Conservation (phyloP, 768 basidiomycete genomes). For the Daedaleopsis sinensis region DNA sequence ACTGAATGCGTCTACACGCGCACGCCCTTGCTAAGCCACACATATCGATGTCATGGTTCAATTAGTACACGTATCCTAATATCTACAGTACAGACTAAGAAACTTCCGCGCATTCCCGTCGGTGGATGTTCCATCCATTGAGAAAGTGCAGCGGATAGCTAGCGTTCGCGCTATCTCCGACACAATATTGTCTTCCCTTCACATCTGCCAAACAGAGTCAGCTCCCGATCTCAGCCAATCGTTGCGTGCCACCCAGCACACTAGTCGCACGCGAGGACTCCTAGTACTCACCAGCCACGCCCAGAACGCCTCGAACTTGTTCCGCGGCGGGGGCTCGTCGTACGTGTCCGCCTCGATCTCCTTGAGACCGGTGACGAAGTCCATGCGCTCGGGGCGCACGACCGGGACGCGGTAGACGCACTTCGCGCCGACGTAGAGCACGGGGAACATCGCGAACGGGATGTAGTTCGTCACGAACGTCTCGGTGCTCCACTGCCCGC, state of each 20-base stretch:
- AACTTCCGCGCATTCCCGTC: not conserved
- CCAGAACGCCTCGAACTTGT: slow-evolving; percentile 74
- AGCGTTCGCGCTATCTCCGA: not conserved
- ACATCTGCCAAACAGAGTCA: slow-evolving; percentile 15
- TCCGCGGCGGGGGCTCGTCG: slow-evolving; percentile 74
- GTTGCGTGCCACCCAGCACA: no score
- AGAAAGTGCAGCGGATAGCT: not conserved
- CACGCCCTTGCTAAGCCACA: no score
- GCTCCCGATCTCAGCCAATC: not conserved
- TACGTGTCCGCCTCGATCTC: slow-evolving; percentile 40
- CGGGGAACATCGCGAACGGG: slow-evolving; percentile 67
- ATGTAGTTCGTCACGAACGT: slow-evolving; percentile 87
- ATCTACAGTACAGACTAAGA: no score
- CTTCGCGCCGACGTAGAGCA: slow-evolving; percentile 67
- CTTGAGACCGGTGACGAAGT: slow-evolving; percentile 65
- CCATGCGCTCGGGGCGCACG: slow-evolving; percentile 71
- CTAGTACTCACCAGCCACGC: slow-evolving; percentile 65
- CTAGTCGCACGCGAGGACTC: slow-evolving; percentile 32
- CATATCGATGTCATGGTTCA: no score
- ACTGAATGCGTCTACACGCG: no score
- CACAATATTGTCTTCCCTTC: slow-evolving; percentile 2
- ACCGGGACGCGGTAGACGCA: slow-evolving; percentile 51
- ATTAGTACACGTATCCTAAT: no score
- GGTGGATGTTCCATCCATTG: not conserved
- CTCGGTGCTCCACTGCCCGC: slow-evolving; percentile 53